Conservation (phyloP, 176 grass and related monocot genomes). For the Cocos nucifera region DNA sequence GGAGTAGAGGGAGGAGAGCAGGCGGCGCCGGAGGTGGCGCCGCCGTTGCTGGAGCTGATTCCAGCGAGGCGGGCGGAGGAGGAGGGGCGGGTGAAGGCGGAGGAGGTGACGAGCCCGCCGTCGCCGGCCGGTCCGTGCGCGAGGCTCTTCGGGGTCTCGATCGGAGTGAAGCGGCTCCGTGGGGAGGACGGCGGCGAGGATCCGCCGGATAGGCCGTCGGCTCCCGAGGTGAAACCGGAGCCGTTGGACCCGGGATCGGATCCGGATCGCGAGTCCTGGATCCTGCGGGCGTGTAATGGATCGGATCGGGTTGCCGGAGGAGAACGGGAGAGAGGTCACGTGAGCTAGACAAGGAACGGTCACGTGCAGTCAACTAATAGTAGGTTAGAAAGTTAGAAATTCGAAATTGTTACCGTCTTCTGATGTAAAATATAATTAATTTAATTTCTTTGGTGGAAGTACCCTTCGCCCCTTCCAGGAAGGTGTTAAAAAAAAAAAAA, state of each 20-base stretch:
- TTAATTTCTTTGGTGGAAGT: no score
- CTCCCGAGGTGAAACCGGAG: slow-evolving; percentile 38
- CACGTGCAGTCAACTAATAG: no score
- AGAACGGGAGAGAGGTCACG: not conserved
- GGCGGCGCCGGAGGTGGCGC: slow-evolving; percentile 17
- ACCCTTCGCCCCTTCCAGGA: no score
- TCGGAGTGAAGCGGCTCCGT: slow-evolving; percentile 44
- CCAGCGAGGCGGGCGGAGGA: slow-evolving; percentile 24
- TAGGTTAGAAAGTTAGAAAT: no score
- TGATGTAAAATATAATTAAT: no score
- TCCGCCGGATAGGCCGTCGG: not conserved
- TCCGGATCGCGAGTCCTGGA: slow-evolving; percentile 29
- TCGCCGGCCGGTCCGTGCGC: slow-evolving; percentile 24
- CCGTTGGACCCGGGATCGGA: slow-evolving; percentile 18
- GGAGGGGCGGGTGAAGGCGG: not conserved
- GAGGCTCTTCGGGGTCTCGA: slow-evolving; percentile 63
- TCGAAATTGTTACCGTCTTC: no score
- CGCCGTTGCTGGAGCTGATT: slow-evolving; percentile 35
- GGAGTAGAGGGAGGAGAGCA: not conserved
- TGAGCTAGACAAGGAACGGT: no score
- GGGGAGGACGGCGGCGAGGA: slow-evolving; percentile 15
- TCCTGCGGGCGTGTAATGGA: slow-evolving; percentile 33
- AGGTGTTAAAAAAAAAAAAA: no score
- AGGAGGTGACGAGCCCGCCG: not conserved
- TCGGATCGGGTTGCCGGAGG: slow-evolving; percentile 11